phyloP scores from a whole-genome alignment of 2,329 filamentous ascomycete species.

The Cladorrhinum sp. region DNA sequence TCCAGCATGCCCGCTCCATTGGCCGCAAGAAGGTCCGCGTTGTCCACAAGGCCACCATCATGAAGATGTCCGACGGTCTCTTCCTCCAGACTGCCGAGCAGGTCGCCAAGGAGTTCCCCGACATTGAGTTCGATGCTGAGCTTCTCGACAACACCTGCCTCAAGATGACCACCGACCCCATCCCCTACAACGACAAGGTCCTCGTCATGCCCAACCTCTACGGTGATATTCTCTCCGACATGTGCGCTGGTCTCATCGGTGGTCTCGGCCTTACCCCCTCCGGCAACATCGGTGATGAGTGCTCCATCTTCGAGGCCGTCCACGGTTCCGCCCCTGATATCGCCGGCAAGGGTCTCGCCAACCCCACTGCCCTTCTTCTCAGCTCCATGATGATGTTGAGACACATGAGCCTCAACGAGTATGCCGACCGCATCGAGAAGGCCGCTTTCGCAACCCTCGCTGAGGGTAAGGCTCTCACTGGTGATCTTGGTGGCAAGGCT shows the following conservation, averaged over 20 bases:
- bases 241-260: conserved; percentile 98
- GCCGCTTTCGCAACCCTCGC: conserved; percentile 93
- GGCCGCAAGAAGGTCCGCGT: conserved; percentile 96
- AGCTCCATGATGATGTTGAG: conserved; percentile 99
- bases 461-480: conserved; percentile 94
- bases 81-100: conserved; percentile 86
- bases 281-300: conserved; percentile 98
- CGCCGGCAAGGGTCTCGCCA: conserved; percentile 90
- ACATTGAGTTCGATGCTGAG: conserved; percentile 95
- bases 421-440: conserved; percentile 85
- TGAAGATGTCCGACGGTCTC: conserved; percentile 99
- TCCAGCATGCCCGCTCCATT: conserved; percentile 93
- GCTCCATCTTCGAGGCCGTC: conserved; percentile 99
- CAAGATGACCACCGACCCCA: conserved; percentile 95
- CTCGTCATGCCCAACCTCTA: conserved; percentile 98
- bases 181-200: conserved; percentile 98
- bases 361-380: conserved; percentile 93
- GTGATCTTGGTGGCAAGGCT: conserved; percentile 91
- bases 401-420: conserved; percentile 87
- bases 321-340: conserved; percentile 97
- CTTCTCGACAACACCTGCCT: conserved; percentile 98
- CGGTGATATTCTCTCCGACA: conserved; percentile 98
- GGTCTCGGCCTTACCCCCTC: conserved; percentile 96
- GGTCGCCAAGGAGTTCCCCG: conserved; percentile 91
- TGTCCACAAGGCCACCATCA: conserved; percentile 99